Base-by-base conservation (phyloP, 371 early-diverging fungal species). In the Umbelopsis sp. region DNA sequence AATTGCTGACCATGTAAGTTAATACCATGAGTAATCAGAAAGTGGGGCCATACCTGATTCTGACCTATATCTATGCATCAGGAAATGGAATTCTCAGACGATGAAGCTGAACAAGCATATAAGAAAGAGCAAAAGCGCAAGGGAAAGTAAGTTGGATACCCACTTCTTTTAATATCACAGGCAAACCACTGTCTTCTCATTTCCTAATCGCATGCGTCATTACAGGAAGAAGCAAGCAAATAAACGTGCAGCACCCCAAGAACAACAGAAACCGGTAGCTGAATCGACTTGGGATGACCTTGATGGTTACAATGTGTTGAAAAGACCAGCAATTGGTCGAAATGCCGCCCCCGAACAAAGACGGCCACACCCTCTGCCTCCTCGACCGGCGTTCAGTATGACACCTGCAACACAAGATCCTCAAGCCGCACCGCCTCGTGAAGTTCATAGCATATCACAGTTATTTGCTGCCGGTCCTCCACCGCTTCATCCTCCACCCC, bases 41-140 rank as follows among this genome's bases (percentile, higher is more conserved):
- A 37, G 35, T 12, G 63, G 16, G 9, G 44, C 18, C 44, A 45
- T 52, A 8, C 38, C 44, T 50, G 48, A 48, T 16, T 48, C 48
- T 48, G 48, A 48, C 16, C 14, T 20, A 18, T 12, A n/a, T 20
- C 18, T 5, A 24, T 35, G n/a, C 24, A 20, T 10, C 72, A 91
- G 85, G 94, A 95, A 68, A 63, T 87, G 67, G 96, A 94, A 68
- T 96, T 94, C 69, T 94, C 94, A 24, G 96, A 96, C 74, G 96
- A 96, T 74, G 96, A 96, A 71, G 75, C 89, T 69, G 96, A 96
- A 73, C 73, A 76, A 69, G 86, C 83, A 53, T 76, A 82, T 65
- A 87, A 80, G 57, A 69, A 81, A 50, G 71, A 75, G 70, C 66
- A 73, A 38, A 89, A 87, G 70, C 48, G 20, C n/a, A 69, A 76